Percentiles rank a stretch among this genome's conserved stretches.
Evolutionary conservation across 23 red algal genomes (phyloP).

Genomic region (Gracilaria gracilis): DNA sequence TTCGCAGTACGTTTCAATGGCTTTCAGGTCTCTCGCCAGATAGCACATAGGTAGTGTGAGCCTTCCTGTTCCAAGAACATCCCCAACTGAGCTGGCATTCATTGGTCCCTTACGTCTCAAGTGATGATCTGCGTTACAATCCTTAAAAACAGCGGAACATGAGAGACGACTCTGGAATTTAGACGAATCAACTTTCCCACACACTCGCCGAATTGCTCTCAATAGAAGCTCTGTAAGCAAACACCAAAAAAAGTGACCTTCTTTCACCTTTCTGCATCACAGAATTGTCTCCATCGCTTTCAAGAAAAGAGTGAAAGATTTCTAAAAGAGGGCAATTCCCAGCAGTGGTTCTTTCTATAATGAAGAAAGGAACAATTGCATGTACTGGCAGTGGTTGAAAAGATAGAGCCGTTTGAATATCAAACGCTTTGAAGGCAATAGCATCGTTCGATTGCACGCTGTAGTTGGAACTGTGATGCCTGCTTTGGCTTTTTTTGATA

Average conservation of each 20-base stretch:
- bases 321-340: background rate
- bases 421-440: conserved; percentile 3
- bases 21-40: background rate
- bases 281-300: background rate
- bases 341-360: background rate
- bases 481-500: background rate
- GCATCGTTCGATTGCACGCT: background rate
- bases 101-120: background rate
- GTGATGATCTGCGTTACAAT: background rate
- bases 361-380: background rate
- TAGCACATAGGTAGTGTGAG: background rate
- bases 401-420: background rate
- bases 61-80: background rate
- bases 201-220: background rate
- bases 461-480: background rate
- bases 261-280: background rate
- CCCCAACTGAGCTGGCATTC: background rate
- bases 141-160: background rate
- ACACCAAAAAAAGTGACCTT: background rate
- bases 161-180: background rate
- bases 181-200: background rate
- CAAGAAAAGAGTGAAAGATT: background rate
- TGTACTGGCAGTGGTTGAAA: background rate
- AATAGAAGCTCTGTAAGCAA: background rate
- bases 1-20: background rate